Conservation (phyloP, 345 rosid genomes). For the Syzygium oleosum region DNA sequence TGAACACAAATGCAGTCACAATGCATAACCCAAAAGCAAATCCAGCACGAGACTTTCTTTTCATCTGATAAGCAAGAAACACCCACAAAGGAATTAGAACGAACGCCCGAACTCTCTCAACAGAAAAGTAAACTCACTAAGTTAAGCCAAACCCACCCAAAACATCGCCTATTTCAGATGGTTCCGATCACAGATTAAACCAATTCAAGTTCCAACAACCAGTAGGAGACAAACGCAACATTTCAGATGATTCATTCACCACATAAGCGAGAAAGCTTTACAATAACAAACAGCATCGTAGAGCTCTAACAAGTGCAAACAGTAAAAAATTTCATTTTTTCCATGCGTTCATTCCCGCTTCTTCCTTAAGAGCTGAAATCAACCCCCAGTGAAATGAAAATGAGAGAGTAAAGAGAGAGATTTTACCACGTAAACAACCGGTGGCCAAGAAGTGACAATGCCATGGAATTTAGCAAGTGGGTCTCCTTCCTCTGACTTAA, state of each 20-base stretch:
- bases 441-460: conserved; percentile 37
- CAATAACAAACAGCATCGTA: not conserved
- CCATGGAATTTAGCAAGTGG: conserved; percentile 29
- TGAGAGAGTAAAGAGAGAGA: not conserved
- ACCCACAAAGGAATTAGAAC: not conserved
- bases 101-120: not conserved
- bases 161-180: not conserved
- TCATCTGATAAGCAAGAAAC: conserved; percentile 28
- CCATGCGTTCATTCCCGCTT: not conserved
- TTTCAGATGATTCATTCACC: not conserved
- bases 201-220: not conserved
- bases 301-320: not conserved
- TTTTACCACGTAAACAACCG: conserved; percentile 50
- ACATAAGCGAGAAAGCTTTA: not conserved
- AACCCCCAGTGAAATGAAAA: not conserved
- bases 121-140: not conserved
- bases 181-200: not conserved
- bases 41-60: conserved; percentile 20
- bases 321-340: not conserved
- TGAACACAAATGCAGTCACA: conserved; percentile 41
- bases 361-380: not conserved
- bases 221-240: not conserved
- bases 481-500: conserved; percentile 6
- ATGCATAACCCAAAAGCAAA: conserved; percentile 36
- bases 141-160: not conserved